Base-by-base conservation (phyloP, 2,329 filamentous ascomycete genomes). In the Pseudocercospora ulei region DNA sequence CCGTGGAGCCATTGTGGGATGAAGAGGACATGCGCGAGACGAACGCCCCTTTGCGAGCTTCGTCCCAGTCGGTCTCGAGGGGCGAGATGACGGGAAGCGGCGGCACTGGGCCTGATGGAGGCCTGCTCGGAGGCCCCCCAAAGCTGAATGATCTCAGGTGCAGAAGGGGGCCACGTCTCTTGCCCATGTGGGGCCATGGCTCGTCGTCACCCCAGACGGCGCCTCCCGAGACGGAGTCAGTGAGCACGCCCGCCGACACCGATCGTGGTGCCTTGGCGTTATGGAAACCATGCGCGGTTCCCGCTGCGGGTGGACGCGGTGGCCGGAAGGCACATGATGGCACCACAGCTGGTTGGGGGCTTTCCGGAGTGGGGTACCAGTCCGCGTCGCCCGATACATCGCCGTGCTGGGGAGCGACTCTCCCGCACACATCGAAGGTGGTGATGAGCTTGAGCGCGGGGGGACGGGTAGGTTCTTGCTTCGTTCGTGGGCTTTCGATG, bases 101-200 rank as follows among this genome's bases (percentile, higher is more conserved):
- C 9, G 66, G 66, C 1, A 68, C 53, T 6, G 63, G 63, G 8
- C 57, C 56, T 17, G 60, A 59, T 7, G 65, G 65, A 5, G 60
- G 62, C 26, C 55, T 53, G n/a, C 62, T 63, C 5, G 53, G 41
- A 30, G 51, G 55, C 31, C 52, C 58, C 34, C 60, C 56, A 5
- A 62, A 42, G 39, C 61, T 62, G 12, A 55, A 43, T 1, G 61
- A 60, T 20, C 60, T 51, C 7, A 45, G 38, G 26, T 58, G 54
- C 46, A 52, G 47, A 8, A 34, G 31, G 11, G 50, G 52, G 26
- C 54, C 41, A 18, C 11, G 13, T 17, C 38, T 27, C 23, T 42
- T 48, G 37, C 41, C 31, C 7, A 29, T 38, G 13, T 45, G 33
- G 4, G 36, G 31, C 9, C 36, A 26, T 9, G 22, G 35, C 14